A percentile compares a stretch with the other conserved stretches of the same genome.
Conservation (phyloP, 2,329 filamentous ascomycete genomes). For the Elsinoe fawcettii region DNA sequence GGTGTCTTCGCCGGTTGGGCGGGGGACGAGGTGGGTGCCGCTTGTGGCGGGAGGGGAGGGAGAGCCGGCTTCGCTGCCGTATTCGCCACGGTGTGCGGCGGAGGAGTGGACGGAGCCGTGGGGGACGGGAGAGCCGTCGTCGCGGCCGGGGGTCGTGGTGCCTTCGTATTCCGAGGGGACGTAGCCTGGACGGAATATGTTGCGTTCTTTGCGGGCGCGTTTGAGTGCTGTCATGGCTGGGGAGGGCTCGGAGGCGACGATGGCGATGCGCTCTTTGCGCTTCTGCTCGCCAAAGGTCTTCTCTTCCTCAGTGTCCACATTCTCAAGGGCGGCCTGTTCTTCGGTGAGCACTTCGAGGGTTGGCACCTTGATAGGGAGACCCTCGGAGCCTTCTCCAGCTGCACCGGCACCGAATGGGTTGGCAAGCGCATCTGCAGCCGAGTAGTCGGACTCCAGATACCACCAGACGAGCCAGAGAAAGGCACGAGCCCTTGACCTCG, state of each 20-base stretch:
- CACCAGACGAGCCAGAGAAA: constrained; percentile 99
- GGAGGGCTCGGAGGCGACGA: constrained; percentile 66
- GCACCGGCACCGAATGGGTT: constrained; percentile 76
- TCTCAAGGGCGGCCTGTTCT: constrained; percentile 61
- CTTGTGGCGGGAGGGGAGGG: constrained; percentile 34
- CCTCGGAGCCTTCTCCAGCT: constrained; percentile 36
- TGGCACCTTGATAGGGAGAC: constrained; percentile 53
- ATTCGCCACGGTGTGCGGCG: constrained; percentile 13
- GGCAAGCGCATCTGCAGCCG: constrained; percentile 73
- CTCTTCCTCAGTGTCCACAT: constrained; percentile 65
- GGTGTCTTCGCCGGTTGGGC: constrained; percentile 41
- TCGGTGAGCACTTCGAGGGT: constrained; percentile 56
- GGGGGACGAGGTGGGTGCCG: constrained; percentile 38
- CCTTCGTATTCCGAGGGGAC: constrained; percentile 33
- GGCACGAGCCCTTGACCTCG: constrained; percentile 71
- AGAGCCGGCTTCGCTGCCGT: constrained; percentile 41
- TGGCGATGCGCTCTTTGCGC: constrained; percentile 62
- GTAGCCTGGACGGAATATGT: constrained; percentile 20
- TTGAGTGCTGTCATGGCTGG: constrained; percentile 52
- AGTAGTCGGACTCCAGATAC: constrained; percentile 94
- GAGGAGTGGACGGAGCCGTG: constrained; percentile 17
- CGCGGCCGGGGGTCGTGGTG: constrained; percentile 32
- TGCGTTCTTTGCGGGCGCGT: constrained; percentile 34
- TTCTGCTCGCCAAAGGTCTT: constrained; percentile 63
- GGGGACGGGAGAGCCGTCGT: constrained; percentile 33